Evolutionary conservation across 257 asterid species (phyloP).

Genomic region (Primulina tabacum): DNA sequence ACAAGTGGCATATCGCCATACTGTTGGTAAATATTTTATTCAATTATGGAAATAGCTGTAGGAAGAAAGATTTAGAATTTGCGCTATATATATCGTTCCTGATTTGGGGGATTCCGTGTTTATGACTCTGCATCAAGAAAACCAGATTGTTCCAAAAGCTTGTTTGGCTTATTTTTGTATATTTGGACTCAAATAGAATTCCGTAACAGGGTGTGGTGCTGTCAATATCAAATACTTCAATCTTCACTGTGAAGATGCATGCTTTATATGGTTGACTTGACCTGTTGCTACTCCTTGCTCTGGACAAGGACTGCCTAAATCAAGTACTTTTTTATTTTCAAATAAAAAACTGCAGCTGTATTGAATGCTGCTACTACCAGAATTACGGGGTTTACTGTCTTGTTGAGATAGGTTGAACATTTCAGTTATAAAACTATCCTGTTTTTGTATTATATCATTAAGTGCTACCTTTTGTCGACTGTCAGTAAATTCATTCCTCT

Average conservation of each 20-base stretch:
- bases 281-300: neutral
- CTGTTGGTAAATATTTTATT: neutral
- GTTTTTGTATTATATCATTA: neutral
- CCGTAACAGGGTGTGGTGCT: neutral
- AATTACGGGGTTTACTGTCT: neutral
- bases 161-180: neutral
- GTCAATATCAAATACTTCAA: neutral
- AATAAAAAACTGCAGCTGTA: neutral
- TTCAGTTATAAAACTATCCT: neutral
- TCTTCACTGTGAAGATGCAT: neutral
- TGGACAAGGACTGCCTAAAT: neutral
- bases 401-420: neutral
- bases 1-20: neutral
- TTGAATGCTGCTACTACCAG: neutral
- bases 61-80: neutral
- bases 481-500: no score
- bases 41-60: neutral
- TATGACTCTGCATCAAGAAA: neutral
- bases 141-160: neutral
- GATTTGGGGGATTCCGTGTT: neutral
- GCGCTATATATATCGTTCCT: neutral
- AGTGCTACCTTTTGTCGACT: neutral
- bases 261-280: neutral
- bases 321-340: neutral
- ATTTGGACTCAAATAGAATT: neutral